Base-by-base conservation (phyloP, 768 basidiomycete species). In the Lepiota venenata region DNA sequence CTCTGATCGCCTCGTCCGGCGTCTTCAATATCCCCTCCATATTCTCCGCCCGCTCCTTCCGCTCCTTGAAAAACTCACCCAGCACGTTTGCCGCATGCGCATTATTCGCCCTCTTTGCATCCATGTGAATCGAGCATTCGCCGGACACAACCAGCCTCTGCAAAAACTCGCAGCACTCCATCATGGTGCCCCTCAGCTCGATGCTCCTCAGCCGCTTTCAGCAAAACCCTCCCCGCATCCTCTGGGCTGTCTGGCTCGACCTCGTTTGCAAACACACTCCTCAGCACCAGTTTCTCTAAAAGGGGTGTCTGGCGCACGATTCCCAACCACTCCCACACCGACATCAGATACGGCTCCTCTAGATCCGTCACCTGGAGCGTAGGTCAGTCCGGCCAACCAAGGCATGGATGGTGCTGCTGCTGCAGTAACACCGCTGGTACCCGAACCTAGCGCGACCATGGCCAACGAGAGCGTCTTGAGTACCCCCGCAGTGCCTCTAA, bases 11-110 rank as follows among this genome's bases (percentile, higher is more conserved):
- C 42, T 52, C 43, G 35, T 21, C 12, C 10, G 51, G 43, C 43
- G 51, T 52, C 51, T 37, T 52, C n/a, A 52, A 39, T 8, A 52
- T 52, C 36, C 51, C 43, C 25, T 52, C 51, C 51, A 52, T 52
- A 22, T 52, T 44, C 43, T 52, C 51, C 35, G 21, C 35, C 43
- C 51, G 36, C 43, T 37, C 45, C 16, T 45, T 52, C 35, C 51
- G 45, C 51, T 52, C 51, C 36, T 16, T 44, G 35, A 52, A 38
- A 36, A 44, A 52, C 21, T 45, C 51, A 11, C 51, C 37, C 20
- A 52, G 15, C 37, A 27, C 38, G 11, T n/a, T n/a, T 0, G 25
- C 51, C 21, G 51, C 51, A 46, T 45, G 36, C 9, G 43, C 51
- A 38, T 52, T 52, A 52, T 52, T 52, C 43, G 51, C 51, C 43